Conservation (phyloP, 1,284 basidiomycete species). For the Earliella scabrosa region DNA sequence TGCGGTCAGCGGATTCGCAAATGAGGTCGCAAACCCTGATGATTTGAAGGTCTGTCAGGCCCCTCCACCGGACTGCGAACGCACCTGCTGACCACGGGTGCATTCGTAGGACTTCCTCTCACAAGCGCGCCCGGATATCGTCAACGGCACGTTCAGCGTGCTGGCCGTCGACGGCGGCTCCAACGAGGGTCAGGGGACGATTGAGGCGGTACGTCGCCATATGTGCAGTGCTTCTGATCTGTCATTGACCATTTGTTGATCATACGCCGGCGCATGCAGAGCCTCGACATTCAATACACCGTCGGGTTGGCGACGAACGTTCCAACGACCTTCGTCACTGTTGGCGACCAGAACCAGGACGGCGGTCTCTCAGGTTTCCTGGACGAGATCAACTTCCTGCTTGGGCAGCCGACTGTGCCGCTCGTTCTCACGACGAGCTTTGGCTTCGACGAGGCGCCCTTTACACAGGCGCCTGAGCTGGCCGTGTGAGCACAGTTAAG, state of each 20-base stretch:
- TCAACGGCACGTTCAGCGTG: slow-evolving; percentile 26
- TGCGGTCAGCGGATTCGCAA: slow-evolving; percentile 62
- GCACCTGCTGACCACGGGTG: background rate
- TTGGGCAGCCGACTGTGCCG: slow-evolving; percentile 33
- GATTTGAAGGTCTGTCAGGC: slow-evolving; percentile 50
- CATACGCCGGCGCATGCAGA: slow-evolving; percentile 26
- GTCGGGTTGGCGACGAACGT: slow-evolving; percentile 63
- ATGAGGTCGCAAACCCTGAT: slow-evolving; percentile 53
- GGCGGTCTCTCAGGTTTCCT: slow-evolving; percentile 31
- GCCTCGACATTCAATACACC: slow-evolving; percentile 69
- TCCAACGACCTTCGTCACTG: slow-evolving; percentile 25
- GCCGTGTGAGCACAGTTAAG: slow-evolving; percentile 50
- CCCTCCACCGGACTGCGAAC: no score
- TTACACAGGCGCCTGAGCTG: slow-evolving; percentile 41
- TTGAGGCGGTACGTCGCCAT: slow-evolving; percentile 25
- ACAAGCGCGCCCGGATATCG: slow-evolving; percentile 53
- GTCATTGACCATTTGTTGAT: background rate
- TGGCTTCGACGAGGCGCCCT: slow-evolving; percentile 54
- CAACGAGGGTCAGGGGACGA: slow-evolving; percentile 23
- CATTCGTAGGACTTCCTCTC: slow-evolving; percentile 50
- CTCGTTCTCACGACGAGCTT: slow-evolving; percentile 46
- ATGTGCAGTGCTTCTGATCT: slow-evolving; percentile 7
- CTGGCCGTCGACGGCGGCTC: slow-evolving; percentile 35
- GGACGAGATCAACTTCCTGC: slow-evolving; percentile 38
- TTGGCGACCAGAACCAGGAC: slow-evolving; percentile 25